Percentiles rank a stretch among this genome's conserved stretches.
Conservation (phyloP, 352 stramenopile species). For the Globisporangium cederbergense region DNA sequence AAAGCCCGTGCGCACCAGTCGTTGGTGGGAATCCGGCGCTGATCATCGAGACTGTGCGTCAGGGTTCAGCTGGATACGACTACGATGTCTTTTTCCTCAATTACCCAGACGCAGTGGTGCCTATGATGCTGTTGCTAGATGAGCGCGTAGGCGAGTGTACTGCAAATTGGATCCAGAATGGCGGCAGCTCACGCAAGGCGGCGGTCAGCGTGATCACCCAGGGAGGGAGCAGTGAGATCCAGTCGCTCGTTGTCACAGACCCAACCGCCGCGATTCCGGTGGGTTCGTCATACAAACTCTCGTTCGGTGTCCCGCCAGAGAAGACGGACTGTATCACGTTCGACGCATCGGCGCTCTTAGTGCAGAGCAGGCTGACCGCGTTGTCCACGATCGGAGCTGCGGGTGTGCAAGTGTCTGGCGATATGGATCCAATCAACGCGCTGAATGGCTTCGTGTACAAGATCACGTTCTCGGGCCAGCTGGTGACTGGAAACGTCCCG, state of each 20-base stretch:
- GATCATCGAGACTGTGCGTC: constrained; percentile 63
- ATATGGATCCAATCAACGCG: constrained; percentile 33
- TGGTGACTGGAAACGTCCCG: constrained; percentile 49
- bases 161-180: constrained; percentile 26
- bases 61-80: constrained; percentile 49
- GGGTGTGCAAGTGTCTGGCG: constrained; percentile 45
- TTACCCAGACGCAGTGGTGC: constrained; percentile 29
- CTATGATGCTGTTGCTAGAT: constrained; percentile 31
- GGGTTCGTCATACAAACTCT: constrained; percentile 39
- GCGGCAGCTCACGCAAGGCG: constrained; percentile 41
- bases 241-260: constrained; percentile 46
- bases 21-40: constrained; percentile 46
- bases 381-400: constrained; percentile 32
- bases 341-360: constrained; percentile 14
- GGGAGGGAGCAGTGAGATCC: constrained; percentile 61
- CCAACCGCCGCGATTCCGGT: constrained; percentile 14
- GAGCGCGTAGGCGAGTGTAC: constrained; percentile 25
- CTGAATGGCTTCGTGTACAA: constrained; percentile 58
- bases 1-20: constrained; percentile 34
- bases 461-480: constrained; percentile 67
- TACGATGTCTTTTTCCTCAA: constrained; percentile 83
- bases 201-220: constrained; percentile 38
- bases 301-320: constrained; percentile 31
- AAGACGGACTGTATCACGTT: constrained; percentile 38
- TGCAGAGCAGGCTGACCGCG: constrained; percentile 27